These are phyloP conservation scores for Nicotiana sylvestris DNA, from an alignment of 257 asterid species.

Conservation along the genomic window DNA sequence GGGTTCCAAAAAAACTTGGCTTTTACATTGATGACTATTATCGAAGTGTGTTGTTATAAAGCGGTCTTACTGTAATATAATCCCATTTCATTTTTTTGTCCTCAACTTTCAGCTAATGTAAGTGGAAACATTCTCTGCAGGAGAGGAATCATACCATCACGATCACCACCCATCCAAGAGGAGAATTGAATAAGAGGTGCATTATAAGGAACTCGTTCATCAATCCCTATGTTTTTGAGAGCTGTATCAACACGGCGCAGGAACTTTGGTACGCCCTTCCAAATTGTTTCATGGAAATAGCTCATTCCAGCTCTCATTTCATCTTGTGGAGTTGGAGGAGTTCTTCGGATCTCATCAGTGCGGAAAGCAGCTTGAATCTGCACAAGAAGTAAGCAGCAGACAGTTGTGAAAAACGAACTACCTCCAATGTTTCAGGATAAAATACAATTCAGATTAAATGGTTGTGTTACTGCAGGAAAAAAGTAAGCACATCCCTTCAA, in stretches of 20 bases:
- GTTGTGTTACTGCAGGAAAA: background rate
- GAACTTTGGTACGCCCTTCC: conserved; percentile 54
- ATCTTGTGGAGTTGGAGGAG: conserved; percentile 55
- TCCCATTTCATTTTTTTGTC: background rate
- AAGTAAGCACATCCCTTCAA: background rate
- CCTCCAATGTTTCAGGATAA: background rate
- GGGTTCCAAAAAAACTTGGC: too few species aligned
- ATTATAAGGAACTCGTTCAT: conserved; percentile 49
- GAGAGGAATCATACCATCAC: conserved; percentile 36
- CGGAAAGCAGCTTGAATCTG: conserved; percentile 55
- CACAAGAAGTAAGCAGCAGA: background rate
- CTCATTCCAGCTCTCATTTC: conserved; percentile 64
- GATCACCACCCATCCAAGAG: conserved; percentile 62
- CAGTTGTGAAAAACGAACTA: background rate
- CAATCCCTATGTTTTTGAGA: conserved; percentile 41
- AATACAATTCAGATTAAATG: background rate
- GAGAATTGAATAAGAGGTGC: conserved; percentile 53
- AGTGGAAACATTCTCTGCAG: background rate
- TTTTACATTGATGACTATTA: too few species aligned
- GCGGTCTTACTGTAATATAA: background rate
- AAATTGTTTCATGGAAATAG: conserved; percentile 51
- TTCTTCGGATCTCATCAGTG: conserved; percentile 49
- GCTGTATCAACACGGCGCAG: conserved; percentile 50
- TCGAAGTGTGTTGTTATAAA: too few species aligned
- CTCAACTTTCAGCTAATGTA: background rate